Evolutionary conservation across 2,329 filamentous ascomycete genomes (phyloP).

Genomic region (Neospermospora avenae): DNA sequence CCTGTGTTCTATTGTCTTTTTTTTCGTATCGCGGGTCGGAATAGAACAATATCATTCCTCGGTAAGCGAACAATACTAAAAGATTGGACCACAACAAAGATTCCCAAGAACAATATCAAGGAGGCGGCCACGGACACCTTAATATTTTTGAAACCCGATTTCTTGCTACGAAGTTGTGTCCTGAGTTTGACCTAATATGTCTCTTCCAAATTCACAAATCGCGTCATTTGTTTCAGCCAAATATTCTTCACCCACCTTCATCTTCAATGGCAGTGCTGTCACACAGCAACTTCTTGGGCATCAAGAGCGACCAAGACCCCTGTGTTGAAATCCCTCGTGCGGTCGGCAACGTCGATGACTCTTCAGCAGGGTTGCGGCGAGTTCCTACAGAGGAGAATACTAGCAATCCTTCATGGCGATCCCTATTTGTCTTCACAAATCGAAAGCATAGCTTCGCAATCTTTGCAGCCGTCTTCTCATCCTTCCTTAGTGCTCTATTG

Average conservation of each 20-base stretch:
- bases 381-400: background rate
- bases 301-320: conserved; percentile 2
- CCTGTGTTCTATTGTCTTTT: no score
- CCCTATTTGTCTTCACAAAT: conserved; percentile 71
- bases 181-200: background rate
- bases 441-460: conserved; percentile 55
- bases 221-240: background rate
- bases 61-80: conserved; percentile 18
- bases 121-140: background rate
- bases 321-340: conserved; percentile 5
- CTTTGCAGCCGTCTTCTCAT: conserved; percentile 50
- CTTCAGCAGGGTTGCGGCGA: conserved; percentile 5
- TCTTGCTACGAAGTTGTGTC: no score
- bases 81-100: background rate
- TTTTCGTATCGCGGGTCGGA: background rate
- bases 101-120: conserved; percentile 4
- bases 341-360: background rate
- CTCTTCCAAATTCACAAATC: background rate
- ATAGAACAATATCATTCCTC: conserved; percentile 16
- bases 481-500: conserved; percentile 57
- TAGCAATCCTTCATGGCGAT: conserved; percentile 27
- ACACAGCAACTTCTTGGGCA: conserved; percentile 7
- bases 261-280: background rate
- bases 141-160: conserved; percentile 3
- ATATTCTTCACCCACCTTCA: background rate